phyloP scores from a whole-genome alignment of 495 filamentous ascomycete species.

The Podospora australis region DNA sequence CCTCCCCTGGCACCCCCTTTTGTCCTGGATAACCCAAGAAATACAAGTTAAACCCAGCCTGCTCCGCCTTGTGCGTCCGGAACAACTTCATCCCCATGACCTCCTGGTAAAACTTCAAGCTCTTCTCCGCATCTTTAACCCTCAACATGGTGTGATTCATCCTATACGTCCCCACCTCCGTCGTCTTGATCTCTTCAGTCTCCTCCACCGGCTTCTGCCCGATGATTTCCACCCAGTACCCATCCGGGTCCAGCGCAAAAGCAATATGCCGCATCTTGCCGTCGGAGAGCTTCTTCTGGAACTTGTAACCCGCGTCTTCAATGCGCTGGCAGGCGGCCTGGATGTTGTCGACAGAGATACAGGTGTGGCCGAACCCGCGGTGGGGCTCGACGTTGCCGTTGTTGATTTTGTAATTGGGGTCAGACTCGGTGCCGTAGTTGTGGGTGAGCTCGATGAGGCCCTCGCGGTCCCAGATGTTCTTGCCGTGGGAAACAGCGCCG shows the following conservation, averaged over 20 bases:
- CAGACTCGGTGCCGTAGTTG: constrained; percentile 91
- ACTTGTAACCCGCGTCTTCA: constrained; percentile 81
- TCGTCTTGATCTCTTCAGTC: constrained; percentile 29
- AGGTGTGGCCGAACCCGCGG: constrained; percentile 86
- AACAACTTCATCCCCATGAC: constrained; percentile 80
- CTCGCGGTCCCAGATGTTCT: constrained; percentile 73
- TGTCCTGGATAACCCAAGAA: constrained; percentile 74
- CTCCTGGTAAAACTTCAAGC: constrained; percentile 84
- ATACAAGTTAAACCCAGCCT: constrained; percentile 78
- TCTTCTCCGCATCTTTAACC: constrained; percentile 80
- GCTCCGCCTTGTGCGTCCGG: constrained; percentile 61
- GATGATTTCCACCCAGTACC: constrained; percentile 81
- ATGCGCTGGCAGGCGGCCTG: constrained; percentile 81
- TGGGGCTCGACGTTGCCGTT: constrained; percentile 87
- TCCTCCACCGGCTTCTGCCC: constrained; percentile 38
- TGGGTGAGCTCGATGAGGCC: constrained; percentile 91
- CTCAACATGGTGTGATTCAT: constrained; percentile 91
- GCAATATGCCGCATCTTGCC: constrained; percentile 85
- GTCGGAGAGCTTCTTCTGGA: constrained; percentile 89
- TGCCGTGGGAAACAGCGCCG: constrained; percentile 49
- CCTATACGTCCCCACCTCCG: constrained; percentile 36
- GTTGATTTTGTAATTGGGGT: constrained; percentile 71
- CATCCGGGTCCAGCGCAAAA: constrained; percentile 88
- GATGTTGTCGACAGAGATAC: constrained; percentile 83
- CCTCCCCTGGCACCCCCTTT: constrained; percentile 40